phyloP scores from a whole-genome alignment of 2,329 filamentous ascomycete species.

The Akanthomyces dipterigenus region DNA sequence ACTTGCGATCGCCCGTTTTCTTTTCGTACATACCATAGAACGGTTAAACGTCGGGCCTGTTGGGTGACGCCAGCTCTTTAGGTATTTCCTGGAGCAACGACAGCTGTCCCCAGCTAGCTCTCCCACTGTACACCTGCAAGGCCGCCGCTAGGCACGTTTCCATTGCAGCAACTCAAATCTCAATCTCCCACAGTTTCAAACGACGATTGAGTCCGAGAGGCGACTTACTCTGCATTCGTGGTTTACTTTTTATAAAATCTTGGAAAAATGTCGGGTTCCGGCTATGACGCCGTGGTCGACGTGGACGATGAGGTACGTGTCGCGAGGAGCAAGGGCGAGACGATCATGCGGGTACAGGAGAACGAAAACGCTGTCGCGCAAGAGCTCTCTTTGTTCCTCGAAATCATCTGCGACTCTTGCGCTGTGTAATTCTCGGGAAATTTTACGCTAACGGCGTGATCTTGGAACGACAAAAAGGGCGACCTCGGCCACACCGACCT shows the following conservation, averaged over 20 bases:
- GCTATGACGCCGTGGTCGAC: constrained; percentile 97
- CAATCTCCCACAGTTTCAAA: neutral
- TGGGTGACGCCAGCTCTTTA: neutral
- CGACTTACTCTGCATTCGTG: neutral
- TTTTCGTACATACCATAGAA: neutral
- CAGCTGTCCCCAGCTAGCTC: constrained; percentile 6
- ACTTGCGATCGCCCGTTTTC: neutral
- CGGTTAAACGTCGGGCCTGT: neutral
- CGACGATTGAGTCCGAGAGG: neutral
- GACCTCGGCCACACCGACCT: constrained; percentile 97
- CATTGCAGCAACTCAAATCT: neutral
- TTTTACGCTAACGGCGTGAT: constrained; percentile 8
- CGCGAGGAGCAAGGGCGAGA: neutral
- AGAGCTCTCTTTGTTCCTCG: neutral
- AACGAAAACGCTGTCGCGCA: too few relatives aligned
- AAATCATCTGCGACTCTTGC: too few relatives aligned
- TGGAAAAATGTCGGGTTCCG: constrained; percentile 67
- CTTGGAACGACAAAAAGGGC: constrained; percentile 50
- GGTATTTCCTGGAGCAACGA: neutral
- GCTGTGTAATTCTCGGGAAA: too few relatives aligned
- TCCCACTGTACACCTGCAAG: constrained; percentile 2
- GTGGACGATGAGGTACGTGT: constrained; percentile 79
- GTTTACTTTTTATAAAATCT: neutral
- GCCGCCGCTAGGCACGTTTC: neutral
- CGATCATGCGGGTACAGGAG: too few relatives aligned